Evolutionary conservation across 2,329 filamentous ascomycete genomes (phyloP).

Genomic region (Cladophialophora immunda): DNA sequence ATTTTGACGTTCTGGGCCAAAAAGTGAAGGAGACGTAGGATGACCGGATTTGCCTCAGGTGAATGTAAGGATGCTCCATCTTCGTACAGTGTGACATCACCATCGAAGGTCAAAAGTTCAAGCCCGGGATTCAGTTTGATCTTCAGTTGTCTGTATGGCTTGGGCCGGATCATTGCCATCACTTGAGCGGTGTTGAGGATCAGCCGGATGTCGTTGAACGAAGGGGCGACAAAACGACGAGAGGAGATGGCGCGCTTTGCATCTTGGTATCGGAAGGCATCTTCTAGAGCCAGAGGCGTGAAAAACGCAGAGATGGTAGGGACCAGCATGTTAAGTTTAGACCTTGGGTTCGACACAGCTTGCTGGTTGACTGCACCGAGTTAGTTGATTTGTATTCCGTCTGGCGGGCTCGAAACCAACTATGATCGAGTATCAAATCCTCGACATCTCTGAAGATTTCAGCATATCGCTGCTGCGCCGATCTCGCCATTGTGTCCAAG

Average conservation of each 20-base stretch:
- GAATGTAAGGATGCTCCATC: constrained; percentile 77
- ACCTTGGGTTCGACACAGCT: constrained; percentile 60
- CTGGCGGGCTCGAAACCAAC: constrained; percentile 55
- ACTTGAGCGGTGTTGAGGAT: constrained; percentile 94
- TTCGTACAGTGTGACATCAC: constrained; percentile 94
- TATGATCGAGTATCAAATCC: constrained; percentile 89
- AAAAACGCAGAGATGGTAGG: constrained; percentile 94
- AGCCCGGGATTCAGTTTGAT: constrained; percentile 66
- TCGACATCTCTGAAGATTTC: constrained; percentile 97
- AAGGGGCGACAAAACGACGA: constrained; percentile 90
- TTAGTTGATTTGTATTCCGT: constrained; percentile 13
- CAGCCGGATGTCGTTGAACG: constrained; percentile 94
- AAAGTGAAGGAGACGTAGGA: constrained; percentile 73
- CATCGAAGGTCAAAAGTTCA: constrained; percentile 93
- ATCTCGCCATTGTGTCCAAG: constrained; percentile 76
- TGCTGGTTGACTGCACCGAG: constrained; percentile 35
- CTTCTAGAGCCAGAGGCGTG: constrained; percentile 83
- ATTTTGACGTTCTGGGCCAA: constrained; percentile 81
- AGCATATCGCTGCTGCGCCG: constrained; percentile 86
- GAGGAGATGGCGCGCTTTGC: constrained; percentile 84
- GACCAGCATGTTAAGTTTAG: constrained; percentile 91
- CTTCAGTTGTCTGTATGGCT: constrained; percentile 31
- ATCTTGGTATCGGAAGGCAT: constrained; percentile 93
- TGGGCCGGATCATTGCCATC: constrained; percentile 78
- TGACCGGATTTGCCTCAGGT: constrained; percentile 77